Evolutionary conservation across 1,139 yeast species (phyloP), one percentile per base, ranked within the genome.

Genomic region (Zhuliangozyma blackwelliae): DNA sequence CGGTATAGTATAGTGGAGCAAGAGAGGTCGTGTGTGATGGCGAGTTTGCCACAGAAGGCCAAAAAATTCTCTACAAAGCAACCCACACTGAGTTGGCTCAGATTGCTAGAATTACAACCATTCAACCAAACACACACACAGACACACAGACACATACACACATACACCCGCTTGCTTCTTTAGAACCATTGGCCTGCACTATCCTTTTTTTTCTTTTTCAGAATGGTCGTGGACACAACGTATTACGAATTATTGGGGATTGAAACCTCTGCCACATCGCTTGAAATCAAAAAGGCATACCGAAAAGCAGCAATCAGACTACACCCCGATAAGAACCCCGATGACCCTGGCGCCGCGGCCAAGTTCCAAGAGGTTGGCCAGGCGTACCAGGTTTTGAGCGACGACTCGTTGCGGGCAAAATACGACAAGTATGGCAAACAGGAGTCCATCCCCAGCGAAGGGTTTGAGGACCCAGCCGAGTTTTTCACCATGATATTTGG

Each of bases 241-340:
- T 92, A 90, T 63, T 92, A 92, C 57, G 97, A 92, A 49, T 58
- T 81, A 27, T 69, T 92, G 44, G 87, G 77, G 16, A 72, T 94
- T 27, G 47, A 64, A 29, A 72, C 83, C 5, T 77, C 76, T 22
- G 97, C 98, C 28, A 77, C 90, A 1, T 77, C 84, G 6, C 68
- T 79, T 23, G 95, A 88, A 40, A 90, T 92, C 61, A 94, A 92
- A 60, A 88, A 87, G 59, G 96, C 97, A 0, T 92, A 92, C 63
- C 73, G 98, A 44, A 84, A 83, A 59, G 81, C 82, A 54, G 97
- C 97, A 7, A 82, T 92, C 57, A 71, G 66, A 40, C 83, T 89
- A 45, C 98, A 94, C 59, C 98, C 98, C 0, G 98, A 92, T 60
- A 94, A 92, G 65, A 89, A 92, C 53, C 97, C 97, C 7, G 79